Conservation (phyloP, 352 stramenopile species). For the Phytophthora capsici region DNA sequence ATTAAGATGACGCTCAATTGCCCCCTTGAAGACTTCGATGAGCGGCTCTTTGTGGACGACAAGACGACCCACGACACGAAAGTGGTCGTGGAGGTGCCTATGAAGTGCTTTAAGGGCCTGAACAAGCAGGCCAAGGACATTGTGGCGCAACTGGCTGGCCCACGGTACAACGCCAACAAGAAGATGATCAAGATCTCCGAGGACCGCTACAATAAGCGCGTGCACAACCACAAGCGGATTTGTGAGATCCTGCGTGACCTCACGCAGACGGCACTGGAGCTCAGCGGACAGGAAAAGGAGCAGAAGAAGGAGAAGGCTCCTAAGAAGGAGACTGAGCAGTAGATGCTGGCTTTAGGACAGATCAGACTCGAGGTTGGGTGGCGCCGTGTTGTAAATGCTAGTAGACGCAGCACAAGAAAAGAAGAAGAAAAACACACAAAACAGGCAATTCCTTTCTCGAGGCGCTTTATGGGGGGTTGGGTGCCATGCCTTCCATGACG, state of each 20-base stretch:
- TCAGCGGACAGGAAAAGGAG: constrained; percentile 50
- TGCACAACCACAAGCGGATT: constrained; percentile 88
- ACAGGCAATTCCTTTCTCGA: constrained; percentile 39
- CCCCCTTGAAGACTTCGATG: constrained; percentile 84
- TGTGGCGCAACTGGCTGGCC: constrained; percentile 72
- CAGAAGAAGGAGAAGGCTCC: constrained; percentile 7
- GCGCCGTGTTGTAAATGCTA: constrained; percentile 22
- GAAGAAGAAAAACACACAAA: constrained; percentile 17
- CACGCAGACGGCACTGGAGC: constrained; percentile 69
- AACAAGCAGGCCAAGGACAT: constrained; percentile 54
- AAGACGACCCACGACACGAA: constrained; percentile 85
- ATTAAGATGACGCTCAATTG: constrained; percentile 83
- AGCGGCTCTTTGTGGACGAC: constrained; percentile 82
- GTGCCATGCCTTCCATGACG: constrained; percentile 32
- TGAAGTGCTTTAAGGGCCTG: constrained; percentile 68
- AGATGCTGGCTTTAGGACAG: constrained; percentile 12
- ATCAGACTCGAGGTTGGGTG: not conserved
- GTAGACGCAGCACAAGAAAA: constrained; percentile 2
- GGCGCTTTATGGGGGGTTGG: constrained; percentile 29
- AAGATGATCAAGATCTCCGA: constrained; percentile 81
- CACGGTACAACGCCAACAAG: constrained; percentile 83
- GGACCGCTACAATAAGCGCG: constrained; percentile 77
- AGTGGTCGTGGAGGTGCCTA: constrained; percentile 79
- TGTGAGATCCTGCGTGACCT: constrained; percentile 84
- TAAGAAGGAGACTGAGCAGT: constrained; percentile 28